phyloP scores from a whole-genome alignment of 2,329 filamentous ascomycete species.

The Colletotrichum sp. region DNA sequence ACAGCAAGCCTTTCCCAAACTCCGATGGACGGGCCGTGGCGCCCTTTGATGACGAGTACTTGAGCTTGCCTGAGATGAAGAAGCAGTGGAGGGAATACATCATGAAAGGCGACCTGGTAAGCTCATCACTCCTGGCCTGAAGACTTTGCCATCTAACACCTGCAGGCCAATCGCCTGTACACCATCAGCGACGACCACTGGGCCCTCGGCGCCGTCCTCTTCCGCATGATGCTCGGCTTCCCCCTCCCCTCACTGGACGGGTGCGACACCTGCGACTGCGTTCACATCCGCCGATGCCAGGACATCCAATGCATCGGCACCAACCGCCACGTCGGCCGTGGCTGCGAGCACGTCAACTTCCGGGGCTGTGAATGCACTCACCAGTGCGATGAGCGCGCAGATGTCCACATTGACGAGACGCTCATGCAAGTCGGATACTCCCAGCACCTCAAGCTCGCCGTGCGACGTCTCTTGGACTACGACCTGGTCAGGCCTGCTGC shows the following conservation, averaged over 20 bases:
- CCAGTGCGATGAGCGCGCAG: background rate
- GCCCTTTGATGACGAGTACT: background rate
- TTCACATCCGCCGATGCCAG: conserved; percentile 26
- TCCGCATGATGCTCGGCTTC: conserved; percentile 45
- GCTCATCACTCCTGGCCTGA: background rate
- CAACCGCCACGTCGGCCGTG: conserved; percentile 5
- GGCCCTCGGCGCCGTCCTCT: conserved; percentile 41
- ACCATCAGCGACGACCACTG: conserved; percentile 41
- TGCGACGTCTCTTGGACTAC: conserved; percentile 29
- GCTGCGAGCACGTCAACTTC: conserved; percentile 20
- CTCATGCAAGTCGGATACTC: conserved; percentile 33
- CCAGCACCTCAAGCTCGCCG: conserved; percentile 23
- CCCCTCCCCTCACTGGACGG: conserved; percentile 30
- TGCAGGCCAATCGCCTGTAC: conserved; percentile 35
- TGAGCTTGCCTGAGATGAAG: conserved; percentile 3
- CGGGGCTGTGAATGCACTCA: conserved; percentile 17
- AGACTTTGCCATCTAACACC: background rate
- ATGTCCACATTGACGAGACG: conserved; percentile 35
- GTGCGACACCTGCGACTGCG: conserved; percentile 31
- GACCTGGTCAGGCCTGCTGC: conserved; percentile 21
- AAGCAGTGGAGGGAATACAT: conserved; percentile 13
- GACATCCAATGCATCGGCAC: conserved; percentile 4
- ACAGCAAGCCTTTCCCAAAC: background rate
- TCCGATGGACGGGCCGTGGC: conserved; percentile 6
- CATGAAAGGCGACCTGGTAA: background rate